Percentiles rank a stretch among this genome's conserved stretches.
phyloP scores from a whole-genome alignment of 2,329 filamentous ascomycete genomes.

The Aureobasidium subglaciale region DNA sequence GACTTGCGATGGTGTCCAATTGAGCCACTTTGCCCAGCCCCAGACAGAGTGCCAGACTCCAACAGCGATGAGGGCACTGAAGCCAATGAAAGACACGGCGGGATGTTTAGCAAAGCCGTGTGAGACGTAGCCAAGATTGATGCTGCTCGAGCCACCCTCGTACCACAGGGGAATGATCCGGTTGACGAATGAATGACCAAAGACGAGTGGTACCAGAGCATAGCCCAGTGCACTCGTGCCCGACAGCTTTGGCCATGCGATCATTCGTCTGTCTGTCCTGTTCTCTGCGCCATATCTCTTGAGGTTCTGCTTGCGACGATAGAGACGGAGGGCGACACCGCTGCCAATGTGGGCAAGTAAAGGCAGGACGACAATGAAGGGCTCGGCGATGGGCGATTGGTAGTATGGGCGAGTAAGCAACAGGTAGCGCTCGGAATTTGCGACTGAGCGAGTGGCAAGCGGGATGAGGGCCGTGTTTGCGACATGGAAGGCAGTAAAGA shows the following conservation, averaged over 20 bases:
- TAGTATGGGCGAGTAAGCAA: constrained; percentile 89
- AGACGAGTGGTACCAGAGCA: constrained; percentile 55
- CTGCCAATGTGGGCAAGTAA: constrained; percentile 68
- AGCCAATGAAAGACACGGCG: constrained; percentile 59
- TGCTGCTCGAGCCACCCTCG: constrained; percentile 79
- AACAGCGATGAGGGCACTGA: constrained; percentile 58
- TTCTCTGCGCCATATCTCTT: constrained; percentile 67
- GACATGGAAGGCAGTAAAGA: constrained; percentile 71
- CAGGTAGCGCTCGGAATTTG: constrained; percentile 74
- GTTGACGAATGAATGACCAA: constrained; percentile 68
- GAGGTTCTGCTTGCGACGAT: constrained; percentile 65
- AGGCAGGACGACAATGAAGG: constrained; percentile 69
- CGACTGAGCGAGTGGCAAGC: constrained; percentile 63
- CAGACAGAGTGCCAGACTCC: constrained; percentile 75
- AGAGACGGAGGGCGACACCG: constrained; percentile 68
- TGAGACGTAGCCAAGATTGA: constrained; percentile 74
- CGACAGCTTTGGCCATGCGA: constrained; percentile 64
- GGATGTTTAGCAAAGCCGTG: constrained; percentile 76
- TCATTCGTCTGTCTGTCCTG: constrained; percentile 40
- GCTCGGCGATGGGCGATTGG: constrained; percentile 74
- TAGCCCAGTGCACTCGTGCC: constrained; percentile 69
- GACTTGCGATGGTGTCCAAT: constrained; percentile 52
- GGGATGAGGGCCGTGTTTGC: constrained; percentile 77
- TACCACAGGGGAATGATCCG: constrained; percentile 65
- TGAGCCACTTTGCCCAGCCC: constrained; percentile 78